These are phyloP conservation scores for Aplosporella prunicola DNA, from an alignment of 2,329 filamentous ascomycete species.

Conservation along the genomic window DNA sequence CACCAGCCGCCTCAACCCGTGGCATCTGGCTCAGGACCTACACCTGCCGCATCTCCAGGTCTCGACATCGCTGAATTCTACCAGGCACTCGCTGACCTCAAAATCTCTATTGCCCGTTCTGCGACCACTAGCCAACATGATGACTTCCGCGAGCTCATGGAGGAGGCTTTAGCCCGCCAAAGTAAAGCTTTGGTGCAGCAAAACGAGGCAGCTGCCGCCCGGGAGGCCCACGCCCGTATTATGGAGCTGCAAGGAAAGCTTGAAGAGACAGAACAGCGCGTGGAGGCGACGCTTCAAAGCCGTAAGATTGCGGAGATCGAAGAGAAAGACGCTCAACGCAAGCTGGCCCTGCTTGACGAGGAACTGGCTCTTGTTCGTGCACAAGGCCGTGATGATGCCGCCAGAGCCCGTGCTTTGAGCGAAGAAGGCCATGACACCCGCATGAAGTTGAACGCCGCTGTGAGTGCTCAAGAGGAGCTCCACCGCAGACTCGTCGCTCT, in stretches of 20 bases:
- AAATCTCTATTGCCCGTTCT: constrained; percentile 38
- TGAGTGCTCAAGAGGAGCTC: constrained; percentile 14
- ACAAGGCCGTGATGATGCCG: constrained; percentile 33
- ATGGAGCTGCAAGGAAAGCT: constrained; percentile 27
- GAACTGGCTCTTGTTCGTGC: constrained; percentile 38
- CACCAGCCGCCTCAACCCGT: constrained; percentile 3
- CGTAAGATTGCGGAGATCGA: constrained; percentile 34
- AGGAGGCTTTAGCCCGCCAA: constrained; percentile 29
- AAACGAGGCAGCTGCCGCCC: constrained; percentile 21
- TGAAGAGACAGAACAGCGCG: constrained; percentile 23
- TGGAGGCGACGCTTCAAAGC: constrained; percentile 33
- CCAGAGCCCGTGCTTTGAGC: constrained; percentile 32
- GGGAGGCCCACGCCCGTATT: constrained; percentile 26
- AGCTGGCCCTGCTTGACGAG: constrained; percentile 41
- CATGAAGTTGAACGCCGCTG: constrained; percentile 25
- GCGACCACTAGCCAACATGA: constrained; percentile 37
- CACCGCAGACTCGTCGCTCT: constrained; percentile 8
- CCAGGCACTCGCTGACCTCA: constrained; percentile 39
- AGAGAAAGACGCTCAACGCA: constrained; percentile 34
- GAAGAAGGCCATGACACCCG: constrained; percentile 34
- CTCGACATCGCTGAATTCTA: constrained; percentile 35
- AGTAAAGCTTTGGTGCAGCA: constrained; percentile 21
- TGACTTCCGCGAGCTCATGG: constrained; percentile 29
- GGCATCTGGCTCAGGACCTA: neutral
- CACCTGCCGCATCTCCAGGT: neutral